Evolutionary conservation across 2,329 filamentous ascomycete genomes (phyloP), one percentile per base, ranked within the genome.

Genomic region (Pyricularia pennisetigena): DNA sequence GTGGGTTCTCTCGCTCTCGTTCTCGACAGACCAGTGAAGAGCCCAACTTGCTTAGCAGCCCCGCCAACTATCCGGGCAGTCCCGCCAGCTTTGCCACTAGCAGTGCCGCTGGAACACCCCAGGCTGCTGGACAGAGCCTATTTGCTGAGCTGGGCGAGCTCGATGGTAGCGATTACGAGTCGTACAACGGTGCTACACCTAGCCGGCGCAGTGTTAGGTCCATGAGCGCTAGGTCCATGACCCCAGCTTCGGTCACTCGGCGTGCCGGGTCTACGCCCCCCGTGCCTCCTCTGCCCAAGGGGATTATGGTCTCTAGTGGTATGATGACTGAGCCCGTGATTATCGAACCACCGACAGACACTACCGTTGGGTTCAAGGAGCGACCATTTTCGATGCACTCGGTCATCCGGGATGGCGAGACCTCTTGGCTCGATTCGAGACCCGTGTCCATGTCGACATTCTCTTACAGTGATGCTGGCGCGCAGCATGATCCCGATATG

Each of bases 131-230:
- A n/a, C 92, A 97, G 80, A 98, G 91, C 74, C 82, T 99, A 66
- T 97, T 95, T 76, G 93, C 93, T 59, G 95, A 99, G 78, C 85
- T 99, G 61, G 92, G 91, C 67, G 92, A 93, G 72, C 81, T 97
- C 62, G 90, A 87, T 70, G 87, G 88, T 71, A 90, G 90, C 72
- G 91, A 92, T 70, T 91, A 92, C 69, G 89, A 90, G 70, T 89
- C 90, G 68, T 82, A 79, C 69, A 62, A 62, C n/a, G 59, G 81
- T 20, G 82, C 81, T 23, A 88, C 86, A 32, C 87, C 87, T 29
- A 85, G 82, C 71, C 81, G 82, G 54, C 76, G 79, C 62, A 82
- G 81, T 69, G 73, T 79, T 28, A 81, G 82, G 62, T 82, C 79
- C 23, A 73, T 78, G 62, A 82, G 81, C 69, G 73, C 78, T 26